Conservation (phyloP, 2,329 filamentous ascomycete genomes). For the Ophiostoma ips region DNA sequence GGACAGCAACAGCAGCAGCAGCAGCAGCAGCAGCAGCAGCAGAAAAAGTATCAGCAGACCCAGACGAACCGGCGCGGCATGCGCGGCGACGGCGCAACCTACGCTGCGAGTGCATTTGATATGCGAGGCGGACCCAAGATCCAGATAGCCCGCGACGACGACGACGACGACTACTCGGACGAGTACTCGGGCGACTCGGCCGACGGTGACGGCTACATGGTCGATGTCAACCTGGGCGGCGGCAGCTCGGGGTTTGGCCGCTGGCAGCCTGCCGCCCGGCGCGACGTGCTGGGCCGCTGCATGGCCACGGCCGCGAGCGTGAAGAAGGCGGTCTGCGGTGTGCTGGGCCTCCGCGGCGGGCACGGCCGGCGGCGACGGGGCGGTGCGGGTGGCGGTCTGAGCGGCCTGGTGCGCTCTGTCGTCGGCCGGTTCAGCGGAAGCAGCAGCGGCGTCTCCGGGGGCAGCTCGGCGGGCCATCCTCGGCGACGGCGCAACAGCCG, state of each 20-base stretch:
- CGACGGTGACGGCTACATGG: constrained; percentile 5
- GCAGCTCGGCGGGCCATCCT: constrained; percentile 10
- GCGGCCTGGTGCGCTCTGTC: not conserved
- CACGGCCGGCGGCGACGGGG: constrained; percentile 5
- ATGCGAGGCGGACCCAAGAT: constrained; percentile 9
- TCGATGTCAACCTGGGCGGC: constrained; percentile 1
- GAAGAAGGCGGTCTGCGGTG: not conserved
- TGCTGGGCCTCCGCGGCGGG: constrained; percentile 1
- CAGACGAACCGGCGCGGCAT: constrained; percentile 5
- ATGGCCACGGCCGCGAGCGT: not conserved
- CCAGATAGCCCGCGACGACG: constrained; percentile 11
- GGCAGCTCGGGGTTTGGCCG: not conserved
- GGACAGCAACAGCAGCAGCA: not conserved
- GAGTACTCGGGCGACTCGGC: constrained; percentile 1
- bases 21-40: not conserved
- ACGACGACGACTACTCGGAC: constrained; percentile 7
- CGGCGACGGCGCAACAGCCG: constrained; percentile 26
- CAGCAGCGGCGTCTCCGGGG: not conserved
- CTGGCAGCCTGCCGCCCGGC: constrained; percentile 11
- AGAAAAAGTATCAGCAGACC: not conserved
- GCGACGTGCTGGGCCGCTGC: constrained; percentile 4
- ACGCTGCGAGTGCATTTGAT: not conserved
- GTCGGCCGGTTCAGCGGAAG: constrained; percentile 14
- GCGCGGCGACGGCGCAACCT: not conserved
- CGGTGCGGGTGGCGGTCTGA: not conserved